Conservation (phyloP, 306 rosid species). For the Hylodesmum podocarpum region DNA sequence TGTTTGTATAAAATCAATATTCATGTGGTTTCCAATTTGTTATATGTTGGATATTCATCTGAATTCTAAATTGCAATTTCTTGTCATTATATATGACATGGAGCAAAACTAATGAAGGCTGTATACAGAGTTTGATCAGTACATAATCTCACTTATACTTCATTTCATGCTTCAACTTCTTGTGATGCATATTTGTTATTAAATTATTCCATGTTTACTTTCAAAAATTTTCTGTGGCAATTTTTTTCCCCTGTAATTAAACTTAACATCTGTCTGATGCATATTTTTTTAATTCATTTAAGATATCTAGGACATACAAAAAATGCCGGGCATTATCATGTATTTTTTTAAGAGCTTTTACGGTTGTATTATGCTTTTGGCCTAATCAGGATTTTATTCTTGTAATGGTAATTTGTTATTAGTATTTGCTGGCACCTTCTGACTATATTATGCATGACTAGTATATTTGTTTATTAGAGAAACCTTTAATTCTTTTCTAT, state of each 20-base stretch:
- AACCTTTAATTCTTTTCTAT: not conserved
- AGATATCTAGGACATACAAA: not conserved
- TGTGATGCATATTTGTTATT: not conserved
- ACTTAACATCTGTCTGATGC: not conserved
- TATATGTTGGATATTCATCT: not conserved
- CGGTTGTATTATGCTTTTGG: not conserved
- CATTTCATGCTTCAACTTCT: slow-evolving; percentile 16
- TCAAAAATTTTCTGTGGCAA: not conserved
- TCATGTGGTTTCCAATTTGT: slow-evolving; percentile 21
- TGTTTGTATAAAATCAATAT: slow-evolving; percentile 15
- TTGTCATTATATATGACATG: not conserved
- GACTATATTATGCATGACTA: slow-evolving; percentile 12
- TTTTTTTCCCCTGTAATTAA: not conserved
- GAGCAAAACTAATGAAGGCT: slow-evolving; percentile 19
- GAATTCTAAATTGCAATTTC: not conserved
- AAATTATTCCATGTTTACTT: slow-evolving; percentile 5
- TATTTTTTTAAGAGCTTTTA: not conserved
- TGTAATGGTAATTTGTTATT: not conserved
- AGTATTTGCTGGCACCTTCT: not conserved
- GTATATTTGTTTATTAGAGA: slow-evolving; percentile 5
- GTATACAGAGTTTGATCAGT: not conserved
- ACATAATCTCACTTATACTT: slow-evolving; percentile 1
- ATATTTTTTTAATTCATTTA: not conserved
- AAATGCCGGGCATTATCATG: not conserved
- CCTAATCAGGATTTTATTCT: not conserved